A percentile compares a stretch with the other conserved stretches of the same genome.
Conservation (phyloP, 148 eudicot species). For the Mesembryanthemum crystallinum region DNA sequence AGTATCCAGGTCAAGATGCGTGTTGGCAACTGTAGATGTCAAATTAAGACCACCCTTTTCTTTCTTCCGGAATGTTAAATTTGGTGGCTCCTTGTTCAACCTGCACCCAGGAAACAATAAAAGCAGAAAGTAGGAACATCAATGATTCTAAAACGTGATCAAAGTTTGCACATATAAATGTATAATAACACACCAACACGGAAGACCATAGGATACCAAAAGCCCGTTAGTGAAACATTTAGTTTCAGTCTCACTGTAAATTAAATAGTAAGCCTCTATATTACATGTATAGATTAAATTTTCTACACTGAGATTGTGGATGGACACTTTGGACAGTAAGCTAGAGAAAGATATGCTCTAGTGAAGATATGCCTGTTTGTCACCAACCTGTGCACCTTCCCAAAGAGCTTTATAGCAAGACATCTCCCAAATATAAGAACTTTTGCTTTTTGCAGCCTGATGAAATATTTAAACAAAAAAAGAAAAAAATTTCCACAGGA, state of each 20-base stretch:
- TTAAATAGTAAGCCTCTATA: not conserved
- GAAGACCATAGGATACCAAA: not conserved
- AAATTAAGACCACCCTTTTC: constrained; percentile 97
- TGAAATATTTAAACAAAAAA: too few relatives aligned
- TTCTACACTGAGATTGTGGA: not conserved
- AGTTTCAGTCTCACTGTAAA: not conserved
- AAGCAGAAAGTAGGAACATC: not conserved
- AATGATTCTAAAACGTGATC: not conserved
- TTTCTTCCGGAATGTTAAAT: constrained; percentile 85
- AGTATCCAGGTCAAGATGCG: constrained; percentile 89
- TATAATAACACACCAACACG: not conserved
- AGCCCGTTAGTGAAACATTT: not conserved
- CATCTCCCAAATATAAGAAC: not conserved
- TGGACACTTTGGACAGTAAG: not conserved
- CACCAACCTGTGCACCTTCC: not conserved
- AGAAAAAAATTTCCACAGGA: too few relatives aligned
- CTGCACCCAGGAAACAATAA: constrained; percentile 36
- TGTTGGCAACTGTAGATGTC: constrained; percentile 87
- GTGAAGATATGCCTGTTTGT: not conserved
- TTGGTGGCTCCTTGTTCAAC: constrained; percentile 98
- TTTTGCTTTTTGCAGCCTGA: not conserved
- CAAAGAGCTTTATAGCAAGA: not conserved
- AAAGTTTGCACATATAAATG: not conserved
- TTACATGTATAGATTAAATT: not conserved
- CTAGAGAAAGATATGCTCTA: not conserved